phyloP scores from a whole-genome alignment of 2,329 filamentous ascomycete species.

The Colletotrichum shisoi region DNA sequence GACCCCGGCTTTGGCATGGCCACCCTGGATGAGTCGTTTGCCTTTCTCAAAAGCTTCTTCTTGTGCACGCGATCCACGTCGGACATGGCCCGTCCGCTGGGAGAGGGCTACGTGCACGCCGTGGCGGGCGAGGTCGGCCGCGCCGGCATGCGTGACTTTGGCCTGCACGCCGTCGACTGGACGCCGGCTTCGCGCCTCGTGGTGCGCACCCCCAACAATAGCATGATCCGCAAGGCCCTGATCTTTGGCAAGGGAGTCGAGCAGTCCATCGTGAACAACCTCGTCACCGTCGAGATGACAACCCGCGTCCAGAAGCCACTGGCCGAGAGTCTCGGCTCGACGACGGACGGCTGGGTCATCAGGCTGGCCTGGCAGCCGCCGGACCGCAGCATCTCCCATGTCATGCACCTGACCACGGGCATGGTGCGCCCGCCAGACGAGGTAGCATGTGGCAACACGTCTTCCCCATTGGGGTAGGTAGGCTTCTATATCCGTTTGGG shows the following conservation, averaged over 20 bases:
- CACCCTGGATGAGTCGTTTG: conserved; percentile 31
- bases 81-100: conserved; percentile 20
- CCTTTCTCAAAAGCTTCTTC: conserved; percentile 30
- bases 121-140: conserved; percentile 28
- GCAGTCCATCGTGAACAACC: conserved; percentile 17
- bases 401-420: conserved; percentile 37
- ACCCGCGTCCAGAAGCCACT: conserved; percentile 18
- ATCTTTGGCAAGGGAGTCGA: conserved; percentile 18
- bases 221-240: conserved; percentile 27
- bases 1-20: conserved; percentile 37
- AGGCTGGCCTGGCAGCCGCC: conserved; percentile 37
- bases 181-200: conserved; percentile 20
- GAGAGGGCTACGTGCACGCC: conserved; percentile 33
- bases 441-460: background rate
- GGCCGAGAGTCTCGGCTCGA: conserved; percentile 11
- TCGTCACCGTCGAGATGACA: conserved; percentile 33
- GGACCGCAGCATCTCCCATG: conserved; percentile 27
- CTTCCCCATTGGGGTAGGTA: conserved; percentile 1
- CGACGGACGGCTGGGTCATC: conserved; percentile 27
- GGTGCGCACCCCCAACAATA: conserved; percentile 23
- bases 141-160: conserved; percentile 19
- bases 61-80: conserved; percentile 30
- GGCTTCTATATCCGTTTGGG: conserved; percentile 17
- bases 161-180: conserved; percentile 21
- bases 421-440: background rate